Percentiles rank a stretch among this genome's conserved stretches.
Conservation (phyloP, 805 yeast species). For the Saccharomycopsis olivae region DNA sequence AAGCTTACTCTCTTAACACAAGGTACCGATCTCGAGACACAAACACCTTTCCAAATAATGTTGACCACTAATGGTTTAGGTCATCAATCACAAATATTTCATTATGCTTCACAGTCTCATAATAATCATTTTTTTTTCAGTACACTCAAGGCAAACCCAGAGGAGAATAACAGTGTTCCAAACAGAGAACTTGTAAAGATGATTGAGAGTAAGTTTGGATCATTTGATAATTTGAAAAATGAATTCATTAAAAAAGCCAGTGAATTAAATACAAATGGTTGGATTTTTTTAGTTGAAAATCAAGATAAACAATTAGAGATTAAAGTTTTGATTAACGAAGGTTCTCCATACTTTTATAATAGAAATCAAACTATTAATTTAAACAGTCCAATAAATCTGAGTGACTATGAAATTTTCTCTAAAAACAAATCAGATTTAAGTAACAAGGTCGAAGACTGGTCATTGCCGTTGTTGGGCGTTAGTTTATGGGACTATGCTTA, state of each 20-base stretch:
- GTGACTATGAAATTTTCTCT: constrained; percentile 37
- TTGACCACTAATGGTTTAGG: constrained; percentile 57
- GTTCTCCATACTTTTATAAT: constrained; percentile 64
- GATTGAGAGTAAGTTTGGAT: constrained; percentile 30
- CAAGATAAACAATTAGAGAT: constrained; percentile 48
- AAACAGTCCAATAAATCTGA: constrained; percentile 56
- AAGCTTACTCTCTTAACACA: constrained; percentile 53
- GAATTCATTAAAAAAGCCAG: constrained; percentile 33
- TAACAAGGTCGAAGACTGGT: constrained; percentile 43
- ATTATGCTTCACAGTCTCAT: constrained; percentile 83
- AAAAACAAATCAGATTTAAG: constrained; percentile 26
- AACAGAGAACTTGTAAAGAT: constrained; percentile 27
- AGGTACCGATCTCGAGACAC: constrained; percentile 73
- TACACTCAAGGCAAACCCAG: constrained; percentile 32
- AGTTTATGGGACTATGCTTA: constrained; percentile 90
- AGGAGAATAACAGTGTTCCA: constrained; percentile 24
- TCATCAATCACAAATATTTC: constrained; percentile 61
- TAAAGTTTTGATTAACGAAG: constrained; percentile 55
- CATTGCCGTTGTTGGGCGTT: constrained; percentile 65
- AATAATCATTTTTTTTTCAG: constrained; percentile 80
- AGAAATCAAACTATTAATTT: constrained; percentile 66
- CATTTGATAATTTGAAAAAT: constrained; percentile 40
- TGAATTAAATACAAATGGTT: constrained; percentile 53
- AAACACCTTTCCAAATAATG: constrained; percentile 62
- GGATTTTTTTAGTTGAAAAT: constrained; percentile 63